Evolutionary conservation across 495 filamentous ascomycete genomes (phyloP), one percentile per base, ranked within the genome.

Genomic region (Penicillium flavigenum): DNA sequence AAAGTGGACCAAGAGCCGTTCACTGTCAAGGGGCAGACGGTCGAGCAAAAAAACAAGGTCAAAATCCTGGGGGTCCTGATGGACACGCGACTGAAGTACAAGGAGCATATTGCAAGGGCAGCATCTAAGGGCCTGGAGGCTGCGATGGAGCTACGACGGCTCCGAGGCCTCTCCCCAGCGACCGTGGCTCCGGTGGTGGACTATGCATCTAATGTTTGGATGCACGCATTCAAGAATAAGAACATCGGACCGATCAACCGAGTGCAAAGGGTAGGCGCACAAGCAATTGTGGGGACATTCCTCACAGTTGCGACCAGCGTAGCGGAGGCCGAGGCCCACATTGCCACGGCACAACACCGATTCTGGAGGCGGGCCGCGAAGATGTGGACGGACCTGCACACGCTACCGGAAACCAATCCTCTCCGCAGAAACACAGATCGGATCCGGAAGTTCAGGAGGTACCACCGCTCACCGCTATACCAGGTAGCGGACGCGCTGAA

Each of bases 261-360:
- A 26, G 57, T 74, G 4, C 66, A 74, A 63, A 67, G 63, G 52
- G 53, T 70, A 39, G 64, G 63, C 56, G 70, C 66, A 31, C 64
- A 72, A 57, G 70, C 63, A 10, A 68, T 74, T 58, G 52, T 68
- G 38, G 68, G 68, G 51, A 58, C 45, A 34, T 62, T 62, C 36
- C 59, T 62, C 46, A 62, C 55, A 22, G 59, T 57, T 49, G 51
- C 41, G 24, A 54, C 51, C 51, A 54, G 51, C 27, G 51, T 54
- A 32, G 51, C 51, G 41, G 38, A 54, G 24, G 51, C 41, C 3
- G 51, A 54, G 51, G 51, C 51, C 41, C 54, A 63, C 46, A 58
- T 66, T 54, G 56, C 63, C 49, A 57, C 57, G 16, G 53, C 45
- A 31, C 47, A 47, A 58, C 41, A 51, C 38, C 52, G 61, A 12